phyloP scores from a whole-genome alignment of 257 asterid species.

The Voacanga thouarsii region DNA sequence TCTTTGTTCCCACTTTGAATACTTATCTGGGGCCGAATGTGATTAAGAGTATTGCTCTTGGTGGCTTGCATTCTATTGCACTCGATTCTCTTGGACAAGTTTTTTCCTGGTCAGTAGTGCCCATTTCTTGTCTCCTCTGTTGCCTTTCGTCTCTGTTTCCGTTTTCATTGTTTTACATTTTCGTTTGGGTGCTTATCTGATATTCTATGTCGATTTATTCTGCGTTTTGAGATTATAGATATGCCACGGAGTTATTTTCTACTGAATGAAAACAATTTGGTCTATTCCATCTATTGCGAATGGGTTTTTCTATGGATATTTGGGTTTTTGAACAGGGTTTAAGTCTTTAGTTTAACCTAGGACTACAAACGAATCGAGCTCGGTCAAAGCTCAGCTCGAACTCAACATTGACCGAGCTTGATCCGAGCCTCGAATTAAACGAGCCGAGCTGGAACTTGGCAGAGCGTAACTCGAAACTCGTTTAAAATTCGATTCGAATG shows the following conservation, averaged over 20 bases:
- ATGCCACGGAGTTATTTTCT: not conserved
- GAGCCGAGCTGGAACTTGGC: too few species aligned
- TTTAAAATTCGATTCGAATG: too few species aligned
- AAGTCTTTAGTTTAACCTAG: not conserved
- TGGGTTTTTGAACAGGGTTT: not conserved
- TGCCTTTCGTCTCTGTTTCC: not conserved
- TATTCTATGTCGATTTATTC: not conserved
- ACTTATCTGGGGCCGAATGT: conserved; percentile 32
- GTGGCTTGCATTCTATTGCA: conserved; percentile 91
- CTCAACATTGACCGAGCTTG: too few species aligned
- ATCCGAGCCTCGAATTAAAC: too few species aligned
- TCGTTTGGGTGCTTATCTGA: not conserved
- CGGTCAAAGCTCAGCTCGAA: too few species aligned
- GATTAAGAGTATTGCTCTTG: conserved; percentile 60
- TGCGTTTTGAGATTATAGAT: not conserved
- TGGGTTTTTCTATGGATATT: not conserved
- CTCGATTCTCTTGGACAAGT: conserved; percentile 71
- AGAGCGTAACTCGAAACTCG: too few species aligned
- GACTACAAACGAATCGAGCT: too few species aligned
- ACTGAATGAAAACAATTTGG: too few species aligned
- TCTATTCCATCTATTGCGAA: not conserved
- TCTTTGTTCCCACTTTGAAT: conserved; percentile 68
- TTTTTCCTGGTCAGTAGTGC: conserved; percentile 73
- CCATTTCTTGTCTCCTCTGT: not conserved
- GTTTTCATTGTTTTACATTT: conserved; percentile 1